Evolutionary conservation across 805 yeast genomes (phyloP).

Genomic region (Brettanomyces custersianus): DNA sequence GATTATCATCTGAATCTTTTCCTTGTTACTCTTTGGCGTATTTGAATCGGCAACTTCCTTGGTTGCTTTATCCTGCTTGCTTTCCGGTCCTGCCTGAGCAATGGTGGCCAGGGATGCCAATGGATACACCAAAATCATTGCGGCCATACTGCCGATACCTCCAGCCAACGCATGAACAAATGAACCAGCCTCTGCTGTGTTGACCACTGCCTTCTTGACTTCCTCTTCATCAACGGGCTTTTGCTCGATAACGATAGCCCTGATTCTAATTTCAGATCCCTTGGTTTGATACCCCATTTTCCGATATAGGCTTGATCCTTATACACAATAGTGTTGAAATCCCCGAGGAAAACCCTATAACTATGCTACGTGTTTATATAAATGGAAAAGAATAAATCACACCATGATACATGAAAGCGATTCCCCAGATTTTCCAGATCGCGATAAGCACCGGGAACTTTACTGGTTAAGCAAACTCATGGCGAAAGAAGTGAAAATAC

Average conservation of each 20-base stretch:
- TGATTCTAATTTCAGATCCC: not conserved
- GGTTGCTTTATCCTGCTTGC: conserved; percentile 6
- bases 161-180: conserved; percentile 91
- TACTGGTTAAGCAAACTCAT: too few relatives aligned
- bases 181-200: conserved; percentile 18
- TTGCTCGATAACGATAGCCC: not conserved
- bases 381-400: too few relatives aligned
- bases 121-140: conserved; percentile 86
- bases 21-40: conserved; percentile 25
- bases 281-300: not conserved
- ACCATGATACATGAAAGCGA: too few relatives aligned
- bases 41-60: not conserved
- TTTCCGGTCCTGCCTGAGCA: conserved; percentile 60
- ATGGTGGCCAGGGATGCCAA: conserved; percentile 78
- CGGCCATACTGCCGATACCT: conserved; percentile 85
- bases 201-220: not conserved
- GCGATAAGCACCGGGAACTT: too few relatives aligned
- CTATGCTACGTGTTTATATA: too few relatives aligned
- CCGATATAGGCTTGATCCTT: too few relatives aligned
- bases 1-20: conserved; percentile 32
- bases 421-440: too few relatives aligned
- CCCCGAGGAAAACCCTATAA: too few relatives aligned
- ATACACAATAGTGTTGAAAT: too few relatives aligned
- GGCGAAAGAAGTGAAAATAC: too few relatives aligned
- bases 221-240: not conserved